Evolutionary conservation across 2,329 filamentous ascomycete genomes (phyloP), one percentile per base, ranked within the genome.

Genomic region (Curvularia eragrostidis): DNA sequence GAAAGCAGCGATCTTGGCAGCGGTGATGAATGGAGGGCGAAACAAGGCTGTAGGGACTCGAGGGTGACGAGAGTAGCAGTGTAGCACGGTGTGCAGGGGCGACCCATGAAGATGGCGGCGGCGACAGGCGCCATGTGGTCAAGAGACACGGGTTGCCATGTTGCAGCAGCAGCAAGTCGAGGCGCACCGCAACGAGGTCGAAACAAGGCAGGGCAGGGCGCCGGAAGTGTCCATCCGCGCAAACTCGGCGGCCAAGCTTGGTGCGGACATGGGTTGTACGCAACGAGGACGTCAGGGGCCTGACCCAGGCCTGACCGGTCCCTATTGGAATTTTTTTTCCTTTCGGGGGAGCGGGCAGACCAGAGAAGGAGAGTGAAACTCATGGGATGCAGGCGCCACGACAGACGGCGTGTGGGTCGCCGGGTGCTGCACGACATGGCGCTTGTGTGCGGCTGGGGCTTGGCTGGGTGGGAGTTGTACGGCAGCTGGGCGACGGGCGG

Each of bases 401-500:
- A 47, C 44, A 47, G 32, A 47, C 41, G 48, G 41, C n/a, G 43
- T 30, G 46, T 41, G 48, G 48, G 48, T 41, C 48, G 42, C 18
- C 42, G 26, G 36, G 24, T 30, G 34, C 48, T 50, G 48, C 48
- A 50, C 49, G 49, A 44, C 49, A 44, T 44, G 26, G 19, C 47
- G 47, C 47, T 32, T 38, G 47, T 48, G 15, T 48, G 47, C 32
- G 30, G 47, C 36, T 42, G 28, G 39, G 38, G 23, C 47, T 30
- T 46, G 54, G 56, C 58, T 48, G 61, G 59, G 51, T 67, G 59
- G 62, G 61, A 54, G 47, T 43, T 32, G n/a, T 18, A 58, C 59
- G 47, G 63, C 59, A 59, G 59, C 53, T 54, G 49, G 59, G 52
- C 44, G 61, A 61, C 21, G 5, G 39, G 61, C 63, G 63, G 62